Evolutionary conservation across 495 filamentous ascomycete species (phyloP).

Genomic region (Patellaria atrata): DNA sequence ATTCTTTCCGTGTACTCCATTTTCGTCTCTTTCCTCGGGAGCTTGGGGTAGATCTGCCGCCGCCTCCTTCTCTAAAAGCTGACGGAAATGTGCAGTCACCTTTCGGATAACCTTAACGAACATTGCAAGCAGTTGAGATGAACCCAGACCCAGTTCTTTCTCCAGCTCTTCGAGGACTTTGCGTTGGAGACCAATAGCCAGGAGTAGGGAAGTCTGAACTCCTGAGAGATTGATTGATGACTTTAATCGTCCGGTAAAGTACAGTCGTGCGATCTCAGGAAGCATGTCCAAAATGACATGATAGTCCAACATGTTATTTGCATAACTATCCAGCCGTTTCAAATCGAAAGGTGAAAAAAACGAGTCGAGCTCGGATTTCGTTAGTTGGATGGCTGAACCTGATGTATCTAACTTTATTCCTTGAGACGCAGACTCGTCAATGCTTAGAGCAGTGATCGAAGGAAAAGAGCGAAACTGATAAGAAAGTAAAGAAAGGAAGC

Average conservation of each 20-base stretch:
- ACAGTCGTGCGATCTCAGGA: conserved; percentile 61
- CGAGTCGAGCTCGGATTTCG: conserved; percentile 57
- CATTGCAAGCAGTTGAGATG: conserved; percentile 80
- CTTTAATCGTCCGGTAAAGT: conserved; percentile 65
- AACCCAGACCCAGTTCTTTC: conserved; percentile 58
- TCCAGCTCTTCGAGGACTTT: conserved; percentile 74
- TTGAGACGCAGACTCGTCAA: conserved; percentile 68
- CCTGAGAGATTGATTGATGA: conserved; percentile 49
- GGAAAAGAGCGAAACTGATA: conserved; percentile 87
- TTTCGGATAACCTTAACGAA: conserved; percentile 93
- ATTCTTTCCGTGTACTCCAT: conserved; percentile 34
- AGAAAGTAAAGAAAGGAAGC: conserved; percentile 75
- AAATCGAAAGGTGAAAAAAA: conserved; percentile 81
- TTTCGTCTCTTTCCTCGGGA: conserved; percentile 41
- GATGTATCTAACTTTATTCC: conserved; percentile 50
- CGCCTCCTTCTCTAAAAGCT: conserved; percentile 59
- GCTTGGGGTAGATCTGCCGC: conserved; percentile 53
- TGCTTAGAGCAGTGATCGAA: conserved; percentile 64
- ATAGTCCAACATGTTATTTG: conserved; percentile 93
- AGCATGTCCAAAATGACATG: conserved; percentile 93
- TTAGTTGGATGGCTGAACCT: conserved; percentile 38
- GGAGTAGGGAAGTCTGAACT: conserved; percentile 70
- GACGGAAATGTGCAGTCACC: conserved; percentile 58
- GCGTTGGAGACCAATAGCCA: conserved; percentile 77
- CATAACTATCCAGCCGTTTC: conserved; percentile 86